Base-by-base conservation (phyloP, 192 early-diverging fungal species). In the Coemansia sp. region DNA sequence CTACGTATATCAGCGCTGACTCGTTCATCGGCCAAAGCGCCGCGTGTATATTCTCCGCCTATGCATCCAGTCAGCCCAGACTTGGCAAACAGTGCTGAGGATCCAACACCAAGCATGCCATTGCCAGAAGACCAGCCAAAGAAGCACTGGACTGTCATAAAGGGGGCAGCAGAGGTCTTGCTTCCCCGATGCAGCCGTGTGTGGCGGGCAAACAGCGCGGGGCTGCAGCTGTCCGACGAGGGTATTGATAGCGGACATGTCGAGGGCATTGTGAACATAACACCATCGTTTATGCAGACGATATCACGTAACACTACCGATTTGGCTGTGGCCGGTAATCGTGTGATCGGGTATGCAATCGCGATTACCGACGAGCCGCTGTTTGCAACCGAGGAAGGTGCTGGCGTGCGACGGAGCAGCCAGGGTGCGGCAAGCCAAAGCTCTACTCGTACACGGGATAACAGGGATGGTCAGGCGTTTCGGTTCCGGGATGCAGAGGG, bases 271-370 rank as follows among this genome's bases (percentile, higher is more conserved):
- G 45, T 65, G 14, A n/a, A 57, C 3, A 59, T 77, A 48, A 43
- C 65, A 0, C 57, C 54, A 6, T 51, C 65, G 53, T 56, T 77
- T 41, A 37, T 58, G 16, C 69, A 64, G n/a, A 68, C 57, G 4
- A 51, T 77, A 38, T 61, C 69, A 19, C 74, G 69, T 14, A 64
- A 57, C n/a, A 68, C 74, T 3, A 71, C 65, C 4, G 61, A 71
- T 31, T 62, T 77, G 4, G 74, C 74, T 4, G 74, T 64, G 6
- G 74, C 68, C 10, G 76, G 76, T 12, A 79, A 64, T 23, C 67
- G 76, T 12, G 56, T 79, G 6, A 73, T 79, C 22, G 76, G 62
- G 25, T 79, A 79, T 23, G 76, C 71, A 9, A 57, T 79, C 4
- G 70, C 76, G 9, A 69, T 79, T 17, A 79, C 70, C 10, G 69